Conservation (phyloP, 192 early-diverging fungal genomes). For the Paraglomus occultum region DNA sequence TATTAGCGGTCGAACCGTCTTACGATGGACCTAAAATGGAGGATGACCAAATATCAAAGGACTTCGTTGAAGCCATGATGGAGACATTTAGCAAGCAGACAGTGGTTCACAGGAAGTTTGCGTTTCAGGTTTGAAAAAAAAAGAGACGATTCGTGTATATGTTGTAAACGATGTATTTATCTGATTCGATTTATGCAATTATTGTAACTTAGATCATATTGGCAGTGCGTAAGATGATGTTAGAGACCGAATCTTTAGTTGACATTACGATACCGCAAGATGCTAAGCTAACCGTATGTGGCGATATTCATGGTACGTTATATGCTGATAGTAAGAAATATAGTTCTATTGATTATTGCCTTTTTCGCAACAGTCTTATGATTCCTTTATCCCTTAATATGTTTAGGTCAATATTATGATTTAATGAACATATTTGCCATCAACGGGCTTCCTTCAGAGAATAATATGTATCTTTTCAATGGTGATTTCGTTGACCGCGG, state of each 20-base stretch:
- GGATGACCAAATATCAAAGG: conserved; percentile 66
- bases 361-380: background rate
- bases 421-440: conserved; percentile 92
- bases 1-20: conserved; percentile 58
- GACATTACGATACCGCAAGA: conserved; percentile 79
- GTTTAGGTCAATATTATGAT: conserved; percentile 89
- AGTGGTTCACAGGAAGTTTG: conserved; percentile 87
- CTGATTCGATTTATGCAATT: background rate
- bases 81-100: conserved; percentile 84
- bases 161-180: background rate
- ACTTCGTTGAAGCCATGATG: conserved; percentile 79
- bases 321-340: background rate
- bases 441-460: conserved; percentile 85
- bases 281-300: conserved; percentile 86
- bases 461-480: conserved; percentile 90
- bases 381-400: background rate
- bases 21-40: conserved; percentile 87
- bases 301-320: conserved; percentile 85
- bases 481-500: conserved; percentile 99
- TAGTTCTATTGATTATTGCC: too few species aligned
- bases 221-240: conserved; percentile 71
- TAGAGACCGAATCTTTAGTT: conserved; percentile 74
- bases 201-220: conserved; percentile 62
- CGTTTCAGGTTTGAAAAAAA: conserved; percentile 60
- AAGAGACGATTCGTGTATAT: background rate